Conservation (phyloP, 1,139 yeast species). For the Taphrina deformans region DNA sequence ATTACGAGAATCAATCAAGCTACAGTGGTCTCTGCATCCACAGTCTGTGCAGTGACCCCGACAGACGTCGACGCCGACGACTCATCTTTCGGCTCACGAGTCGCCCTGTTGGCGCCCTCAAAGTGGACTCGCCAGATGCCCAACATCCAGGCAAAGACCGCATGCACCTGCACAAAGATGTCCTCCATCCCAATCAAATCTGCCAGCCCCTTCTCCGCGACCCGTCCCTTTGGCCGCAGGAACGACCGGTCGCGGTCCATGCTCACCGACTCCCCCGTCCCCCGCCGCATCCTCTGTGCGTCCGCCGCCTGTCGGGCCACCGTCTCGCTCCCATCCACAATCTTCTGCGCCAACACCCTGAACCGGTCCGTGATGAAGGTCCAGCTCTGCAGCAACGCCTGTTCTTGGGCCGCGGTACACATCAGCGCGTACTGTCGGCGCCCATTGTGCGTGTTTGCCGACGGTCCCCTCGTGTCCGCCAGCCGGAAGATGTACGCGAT, state of each 20-base stretch:
- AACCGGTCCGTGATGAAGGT: conserved; percentile 32
- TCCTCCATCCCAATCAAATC: conserved; percentile 32
- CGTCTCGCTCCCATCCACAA: conserved; percentile 7
- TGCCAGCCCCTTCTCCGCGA: conserved; percentile 29
- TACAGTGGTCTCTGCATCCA: background rate
- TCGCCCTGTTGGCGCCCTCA: background rate
- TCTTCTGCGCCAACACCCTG: conserved; percentile 18
- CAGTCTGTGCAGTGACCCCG: background rate
- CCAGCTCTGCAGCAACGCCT: conserved; percentile 21
- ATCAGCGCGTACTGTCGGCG: conserved; percentile 24
- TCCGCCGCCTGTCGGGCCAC: background rate
- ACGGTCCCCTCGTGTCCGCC: conserved; percentile 67
- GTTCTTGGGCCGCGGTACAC: conserved; percentile 41
- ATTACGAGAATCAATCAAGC: no score
- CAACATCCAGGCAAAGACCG: conserved; percentile 31
- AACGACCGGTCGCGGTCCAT: conserved; percentile 22
- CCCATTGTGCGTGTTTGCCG: conserved; percentile 44
- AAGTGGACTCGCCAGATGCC: conserved; percentile 36
- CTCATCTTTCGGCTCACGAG: background rate
- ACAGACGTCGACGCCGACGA: background rate
- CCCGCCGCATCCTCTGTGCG: background rate
- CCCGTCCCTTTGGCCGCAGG: conserved; percentile 34
- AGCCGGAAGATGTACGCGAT: conserved; percentile 66
- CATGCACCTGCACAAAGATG: conserved; percentile 33
- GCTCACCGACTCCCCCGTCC: background rate